Conservation (phyloP, 441 rosid genomes). For the Aquilaria agallochum region DNA sequence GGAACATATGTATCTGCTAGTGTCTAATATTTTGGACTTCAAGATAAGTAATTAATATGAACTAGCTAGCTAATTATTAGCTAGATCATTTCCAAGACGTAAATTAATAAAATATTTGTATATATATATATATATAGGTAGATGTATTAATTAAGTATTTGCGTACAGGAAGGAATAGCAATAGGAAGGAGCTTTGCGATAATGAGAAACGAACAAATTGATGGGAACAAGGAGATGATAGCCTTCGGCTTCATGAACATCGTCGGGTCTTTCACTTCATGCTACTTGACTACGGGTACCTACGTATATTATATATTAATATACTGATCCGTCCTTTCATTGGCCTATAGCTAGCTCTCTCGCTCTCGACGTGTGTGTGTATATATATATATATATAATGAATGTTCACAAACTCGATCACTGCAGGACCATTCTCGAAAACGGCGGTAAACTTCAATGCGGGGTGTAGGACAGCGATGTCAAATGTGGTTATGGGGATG, state of each 20-base stretch:
- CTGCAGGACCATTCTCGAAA: conserved; percentile 85
- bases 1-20: no score
- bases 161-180: conserved; percentile 82
- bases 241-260: conserved; percentile 92
- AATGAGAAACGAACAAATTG: conserved; percentile 65
- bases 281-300: conserved; percentile 84
- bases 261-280: conserved; percentile 76
- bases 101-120: no score
- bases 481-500: conserved; percentile 73
- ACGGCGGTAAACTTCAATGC: conserved; percentile 86
- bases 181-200: conserved; percentile 86
- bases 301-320: background rate
- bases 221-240: conserved; percentile 90
- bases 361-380: no score
- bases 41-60: no score
- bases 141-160: no score
- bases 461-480: conserved; percentile 66
- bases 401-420: background rate
- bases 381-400: background rate
- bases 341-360: no score
- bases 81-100: no score
- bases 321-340: no score
- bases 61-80: no score
- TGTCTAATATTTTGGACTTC: no score
- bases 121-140: no score